phyloP scores from a whole-genome alignment of 805 yeast species.

The Jamesozyma hellenica region DNA sequence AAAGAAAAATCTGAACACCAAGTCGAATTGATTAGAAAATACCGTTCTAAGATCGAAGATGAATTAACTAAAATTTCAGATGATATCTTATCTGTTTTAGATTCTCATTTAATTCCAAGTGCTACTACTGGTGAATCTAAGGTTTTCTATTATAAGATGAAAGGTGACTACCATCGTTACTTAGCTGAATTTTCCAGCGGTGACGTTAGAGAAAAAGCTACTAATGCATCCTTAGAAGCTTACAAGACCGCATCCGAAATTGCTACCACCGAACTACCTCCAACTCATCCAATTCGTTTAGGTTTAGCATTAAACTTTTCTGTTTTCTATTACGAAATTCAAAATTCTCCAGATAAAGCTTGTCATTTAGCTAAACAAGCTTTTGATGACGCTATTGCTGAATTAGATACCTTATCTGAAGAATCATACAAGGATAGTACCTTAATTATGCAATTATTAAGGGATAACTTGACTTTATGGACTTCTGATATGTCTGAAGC shows the following conservation, averaged over 20 bases:
- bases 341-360: conserved; percentile 94
- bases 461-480: conserved; percentile 97
- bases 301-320: conserved; percentile 95
- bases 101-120: conserved; percentile 78
- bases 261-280: conserved; percentile 89
- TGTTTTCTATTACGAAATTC: conserved; percentile 93
- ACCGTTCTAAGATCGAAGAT: conserved; percentile 83
- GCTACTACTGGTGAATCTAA: conserved; percentile 93
- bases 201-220: conserved; percentile 83
- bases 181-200: conserved; percentile 88
- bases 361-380: conserved; percentile 97
- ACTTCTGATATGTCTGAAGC: conserved; percentile 82
- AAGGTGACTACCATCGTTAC: conserved; percentile 97
- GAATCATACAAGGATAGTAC: conserved; percentile 97
- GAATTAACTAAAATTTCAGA: conserved; percentile 88
- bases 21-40: conserved; percentile 78
- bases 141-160: conserved; percentile 96
- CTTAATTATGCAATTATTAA: conserved; percentile 91
- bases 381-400: conserved; percentile 96
- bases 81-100: conserved; percentile 76
- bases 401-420: conserved; percentile 89
- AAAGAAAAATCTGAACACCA: conserved; percentile 77
- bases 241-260: conserved; percentile 91
- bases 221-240: conserved; percentile 83
- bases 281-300: conserved; percentile 94